Percentiles rank a stretch among this genome's conserved stretches.
Evolutionary conservation across 768 basidiomycete species (phyloP).

Genomic region (Rhizopogon sp.): DNA sequence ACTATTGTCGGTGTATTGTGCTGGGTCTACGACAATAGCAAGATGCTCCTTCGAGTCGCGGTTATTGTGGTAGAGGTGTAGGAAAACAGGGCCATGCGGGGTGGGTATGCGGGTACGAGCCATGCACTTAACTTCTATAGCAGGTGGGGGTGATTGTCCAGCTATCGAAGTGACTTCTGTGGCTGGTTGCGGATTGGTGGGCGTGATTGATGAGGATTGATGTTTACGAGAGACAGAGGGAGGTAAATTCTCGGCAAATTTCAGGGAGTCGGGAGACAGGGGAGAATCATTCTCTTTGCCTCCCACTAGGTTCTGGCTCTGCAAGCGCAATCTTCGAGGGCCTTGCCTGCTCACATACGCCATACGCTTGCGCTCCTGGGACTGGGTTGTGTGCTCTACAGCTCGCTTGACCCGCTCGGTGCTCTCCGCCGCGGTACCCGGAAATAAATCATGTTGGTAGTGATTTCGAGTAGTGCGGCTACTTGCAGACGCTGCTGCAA

Average conservation of each 20-base stretch:
- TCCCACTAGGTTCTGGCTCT: slow-evolving; percentile 22
- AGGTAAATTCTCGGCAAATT: slow-evolving; percentile 32
- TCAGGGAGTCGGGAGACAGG: slow-evolving; percentile 34
- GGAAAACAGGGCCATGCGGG: slow-evolving; percentile 86
- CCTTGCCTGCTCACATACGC: slow-evolving; percentile 73
- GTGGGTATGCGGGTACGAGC: slow-evolving; percentile 97
- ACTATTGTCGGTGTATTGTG: slow-evolving; percentile 59
- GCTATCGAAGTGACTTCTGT: slow-evolving; percentile 5
- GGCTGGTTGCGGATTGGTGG: slow-evolving; percentile 21
- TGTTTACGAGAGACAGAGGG: slow-evolving; percentile 33
- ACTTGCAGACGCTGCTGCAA: slow-evolving; percentile 70
- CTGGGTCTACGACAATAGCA: slow-evolving; percentile 89
- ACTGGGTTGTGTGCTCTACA: slow-evolving; percentile 33
- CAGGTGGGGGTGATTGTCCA: not conserved
- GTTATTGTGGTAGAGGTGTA: slow-evolving; percentile 94
- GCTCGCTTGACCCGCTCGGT: slow-evolving; percentile 51
- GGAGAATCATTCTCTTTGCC: slow-evolving; percentile 48
- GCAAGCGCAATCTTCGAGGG: slow-evolving; percentile 59
- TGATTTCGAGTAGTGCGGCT: slow-evolving; percentile 83
- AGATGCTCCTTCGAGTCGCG: slow-evolving; percentile 93
- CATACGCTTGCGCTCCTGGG: slow-evolving; percentile 40
- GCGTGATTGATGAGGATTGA: slow-evolving; percentile 27
- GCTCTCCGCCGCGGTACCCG: slow-evolving; percentile 31
- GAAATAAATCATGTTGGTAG: slow-evolving; percentile 74
- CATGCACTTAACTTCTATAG: slow-evolving; percentile 82